Evolutionary conservation across 192 early-diverging fungal species (phyloP).

Genomic region (Coemansia sp.): DNA sequence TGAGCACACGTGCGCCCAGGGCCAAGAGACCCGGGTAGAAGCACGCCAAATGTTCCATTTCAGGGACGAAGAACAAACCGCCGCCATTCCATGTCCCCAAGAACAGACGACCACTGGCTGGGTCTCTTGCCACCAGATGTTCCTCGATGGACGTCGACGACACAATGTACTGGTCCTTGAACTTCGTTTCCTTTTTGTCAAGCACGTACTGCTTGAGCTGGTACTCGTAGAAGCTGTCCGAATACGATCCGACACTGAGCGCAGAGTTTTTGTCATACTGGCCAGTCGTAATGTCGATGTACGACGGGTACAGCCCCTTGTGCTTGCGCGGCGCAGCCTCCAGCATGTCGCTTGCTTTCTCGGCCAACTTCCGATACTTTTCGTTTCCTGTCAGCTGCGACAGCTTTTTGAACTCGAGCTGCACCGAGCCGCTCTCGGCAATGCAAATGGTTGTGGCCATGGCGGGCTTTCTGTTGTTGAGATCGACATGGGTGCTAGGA

Average conservation of each 20-base stretch:
- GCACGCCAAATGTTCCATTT: conserved; percentile 96
- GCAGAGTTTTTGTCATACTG: conserved; percentile 25
- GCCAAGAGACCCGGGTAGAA: conserved; percentile 87
- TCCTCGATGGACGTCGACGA: conserved; percentile 67
- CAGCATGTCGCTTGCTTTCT: conserved; percentile 61
- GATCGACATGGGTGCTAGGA: conserved; percentile 66
- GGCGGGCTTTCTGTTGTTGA: conserved; percentile 30
- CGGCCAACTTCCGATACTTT: conserved; percentile 73
- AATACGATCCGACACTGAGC: conserved; percentile 75
- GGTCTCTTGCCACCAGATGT: conserved; percentile 21
- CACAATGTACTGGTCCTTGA: conserved; percentile 68
- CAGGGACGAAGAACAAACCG: conserved; percentile 39
- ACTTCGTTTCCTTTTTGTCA: conserved; percentile 61
- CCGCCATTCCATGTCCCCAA: conserved; percentile 16
- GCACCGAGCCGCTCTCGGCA: conserved; percentile 85
- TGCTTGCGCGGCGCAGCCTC: conserved; percentile 40
- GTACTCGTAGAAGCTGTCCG: conserved; percentile 97
- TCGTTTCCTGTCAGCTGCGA: conserved; percentile 72
- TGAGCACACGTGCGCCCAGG: conserved; percentile 61
- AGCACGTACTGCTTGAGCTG: conserved; percentile 87
- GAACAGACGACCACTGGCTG: conserved; percentile 8
- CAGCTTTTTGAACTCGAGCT: conserved; percentile 88
- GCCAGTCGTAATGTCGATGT: conserved; percentile 30
- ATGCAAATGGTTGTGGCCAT: too few relatives aligned
- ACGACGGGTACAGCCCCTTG: conserved; percentile 80